These are phyloP conservation scores for Myxozyma sirexii DNA, from an alignment of 805 yeast genomes.

Conservation along the genomic window DNA sequence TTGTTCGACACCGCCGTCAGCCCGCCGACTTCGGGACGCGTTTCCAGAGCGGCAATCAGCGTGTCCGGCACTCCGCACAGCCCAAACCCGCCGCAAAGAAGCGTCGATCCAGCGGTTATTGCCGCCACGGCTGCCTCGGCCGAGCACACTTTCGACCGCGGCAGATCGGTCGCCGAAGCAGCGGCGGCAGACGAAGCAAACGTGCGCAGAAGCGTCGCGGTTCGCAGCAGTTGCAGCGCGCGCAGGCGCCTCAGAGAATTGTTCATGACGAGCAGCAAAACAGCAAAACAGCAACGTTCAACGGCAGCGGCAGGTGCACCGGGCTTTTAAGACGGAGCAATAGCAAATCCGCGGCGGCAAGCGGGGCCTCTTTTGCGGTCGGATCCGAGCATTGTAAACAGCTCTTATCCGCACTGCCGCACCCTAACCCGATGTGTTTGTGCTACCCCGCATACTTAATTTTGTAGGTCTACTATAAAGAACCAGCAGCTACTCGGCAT, in stretches of 20 bases:
- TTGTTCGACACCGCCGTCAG: constrained; percentile 54
- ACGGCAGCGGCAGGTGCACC: no score
- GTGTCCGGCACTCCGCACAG: constrained; percentile 54
- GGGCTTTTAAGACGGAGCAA: neutral
- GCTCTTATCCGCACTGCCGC: constrained; percentile 8
- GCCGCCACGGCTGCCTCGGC: constrained; percentile 40
- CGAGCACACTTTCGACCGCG: constrained; percentile 4
- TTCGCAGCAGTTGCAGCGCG: neutral
- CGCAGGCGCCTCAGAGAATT: neutral
- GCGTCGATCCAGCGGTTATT: constrained; percentile 41
- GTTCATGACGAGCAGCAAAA: neutral
- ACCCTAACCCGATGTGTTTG: constrained; percentile 16
- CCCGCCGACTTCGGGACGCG: constrained; percentile 43
- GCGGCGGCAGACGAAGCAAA: neutral
- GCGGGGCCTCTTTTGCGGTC: neutral
- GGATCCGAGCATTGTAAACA: neutral
- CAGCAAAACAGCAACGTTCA: no score
- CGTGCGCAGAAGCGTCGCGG: neutral
- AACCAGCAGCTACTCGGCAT: neutral
- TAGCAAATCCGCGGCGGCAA: neutral
- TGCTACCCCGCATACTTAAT: neutral
- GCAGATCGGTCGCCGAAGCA: no score
- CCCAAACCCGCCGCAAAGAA: constrained; percentile 56
- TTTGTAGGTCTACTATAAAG: neutral
- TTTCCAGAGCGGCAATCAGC: constrained; percentile 46